phyloP scores from a whole-genome alignment of 2,329 filamentous ascomycete genomes.

The Drechmeria coniospora region DNA sequence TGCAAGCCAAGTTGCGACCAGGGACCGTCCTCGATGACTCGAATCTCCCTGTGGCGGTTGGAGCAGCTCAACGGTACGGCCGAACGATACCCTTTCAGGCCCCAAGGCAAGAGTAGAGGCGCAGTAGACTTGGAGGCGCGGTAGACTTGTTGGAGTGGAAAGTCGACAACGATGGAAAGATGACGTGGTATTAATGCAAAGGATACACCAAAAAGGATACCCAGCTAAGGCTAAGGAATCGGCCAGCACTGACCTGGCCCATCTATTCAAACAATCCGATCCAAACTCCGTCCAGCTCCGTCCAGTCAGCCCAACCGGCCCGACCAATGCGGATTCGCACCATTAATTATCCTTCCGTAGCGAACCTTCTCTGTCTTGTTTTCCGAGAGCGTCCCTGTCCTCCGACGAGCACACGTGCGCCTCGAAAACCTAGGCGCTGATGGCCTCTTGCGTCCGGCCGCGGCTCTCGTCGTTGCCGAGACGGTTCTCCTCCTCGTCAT shows the following conservation, averaged over 20 bases:
- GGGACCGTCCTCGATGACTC: neutral
- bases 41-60: slow-evolving; percentile 4
- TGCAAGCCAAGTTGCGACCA: slow-evolving; percentile 31
- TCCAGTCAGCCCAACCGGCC: too few relatives aligned
- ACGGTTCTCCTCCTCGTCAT: slow-evolving; percentile 34
- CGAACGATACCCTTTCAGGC: too few relatives aligned
- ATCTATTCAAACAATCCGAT: too few relatives aligned
- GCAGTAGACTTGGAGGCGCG: too few relatives aligned
- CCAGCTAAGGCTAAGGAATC: slow-evolving; percentile 10
- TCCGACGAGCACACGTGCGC: neutral
- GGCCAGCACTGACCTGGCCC: too few relatives aligned
- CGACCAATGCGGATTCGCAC: too few relatives aligned
- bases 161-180: too few relatives aligned
- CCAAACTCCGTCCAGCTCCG: slow-evolving; percentile 13
- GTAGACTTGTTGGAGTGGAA: too few relatives aligned
- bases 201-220: slow-evolving; percentile 12
- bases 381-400: neutral
- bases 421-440: slow-evolving; percentile 28
- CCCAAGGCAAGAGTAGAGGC: too few relatives aligned
- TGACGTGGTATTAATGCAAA: slow-evolving; percentile 13
- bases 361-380: neutral
- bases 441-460: slow-evolving; percentile 37
- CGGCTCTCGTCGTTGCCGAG: slow-evolving; percentile 42
- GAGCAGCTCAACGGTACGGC: too few relatives aligned
- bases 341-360: slow-evolving; percentile 3